Evolutionary conservation across 305 asterid species (phyloP), one percentile per base, ranked within the genome.

Genomic region (Fraxinus greggii): DNA sequence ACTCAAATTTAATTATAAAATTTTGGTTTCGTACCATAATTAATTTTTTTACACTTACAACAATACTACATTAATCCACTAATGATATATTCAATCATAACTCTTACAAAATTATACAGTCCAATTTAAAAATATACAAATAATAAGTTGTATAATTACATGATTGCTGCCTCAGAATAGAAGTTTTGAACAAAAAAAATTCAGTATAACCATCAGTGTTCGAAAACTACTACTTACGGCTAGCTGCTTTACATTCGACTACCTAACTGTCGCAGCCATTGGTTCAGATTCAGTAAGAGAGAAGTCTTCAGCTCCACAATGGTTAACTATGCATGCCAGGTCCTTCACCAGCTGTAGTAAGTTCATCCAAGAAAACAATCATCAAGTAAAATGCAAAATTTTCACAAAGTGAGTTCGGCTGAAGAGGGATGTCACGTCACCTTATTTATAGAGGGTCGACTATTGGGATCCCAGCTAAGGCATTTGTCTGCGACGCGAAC

Each of bases 401-500:
- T 51, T 51, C 63, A 51, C 21, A 15, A 45, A 45, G 19, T 45
- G 59, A 65, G 33, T 26, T 65, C 33, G 33, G 8, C 31, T 65
- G 33, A 24, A 65, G 17, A 10, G 36, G 19, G 15, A 13, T 15
- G 17, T 40, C 79, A 90, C 8, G 17, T 54, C 79, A 90, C 94
- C 93, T 87, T 88, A 63, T 78, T 86, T 80, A 90, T 89, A 17
- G 92, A 87, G 87, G 82, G 83, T 82, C 96, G 79, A 29, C 78
- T 87, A 24, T 85, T 83, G 0, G 96, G 91, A 75, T 92, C 90
- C 90, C 88, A 86, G 33, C 85, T 87, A 3, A 90, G 83, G 73
- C 96, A 90, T 86, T 86, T 85, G 9, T 89, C 85, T 0, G 90
- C 89, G 0, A 92, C 83, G 8, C 87, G 89, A 82, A 90, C 83